A percentile compares a stretch with the other conserved stretches of the same genome.
phyloP scores from a whole-genome alignment of 257 asterid genomes.

The Fraxinus excelsior region DNA sequence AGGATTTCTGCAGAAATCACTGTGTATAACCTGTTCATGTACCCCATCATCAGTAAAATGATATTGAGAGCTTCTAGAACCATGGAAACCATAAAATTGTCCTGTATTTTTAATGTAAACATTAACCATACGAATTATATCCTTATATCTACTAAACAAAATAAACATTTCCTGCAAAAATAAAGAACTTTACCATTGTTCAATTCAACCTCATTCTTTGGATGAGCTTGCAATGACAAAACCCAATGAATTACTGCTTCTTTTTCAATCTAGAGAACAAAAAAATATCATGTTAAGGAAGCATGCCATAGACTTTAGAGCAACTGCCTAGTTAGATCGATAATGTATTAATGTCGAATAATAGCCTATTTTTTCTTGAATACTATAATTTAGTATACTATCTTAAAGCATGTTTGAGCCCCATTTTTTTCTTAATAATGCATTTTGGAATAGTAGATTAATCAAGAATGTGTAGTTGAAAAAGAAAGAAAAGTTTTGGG shows the following conservation, averaged over 20 bases:
- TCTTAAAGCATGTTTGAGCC: not conserved
- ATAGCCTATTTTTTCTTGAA: not conserved
- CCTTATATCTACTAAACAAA: constrained; percentile 12
- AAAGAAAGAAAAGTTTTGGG: too few species aligned
- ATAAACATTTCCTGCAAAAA: constrained; percentile 8
- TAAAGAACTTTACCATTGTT: constrained; percentile 60
- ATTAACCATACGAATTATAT: constrained; percentile 20
- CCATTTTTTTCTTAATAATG: too few species aligned
- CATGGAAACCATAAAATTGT: constrained; percentile 93
- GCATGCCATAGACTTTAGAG: not conserved
- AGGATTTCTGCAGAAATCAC: constrained; percentile 15
- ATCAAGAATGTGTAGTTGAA: too few species aligned
- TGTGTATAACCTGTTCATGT: constrained; percentile 30
- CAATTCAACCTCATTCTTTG: constrained; percentile 42
- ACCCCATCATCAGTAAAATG: constrained; percentile 55
- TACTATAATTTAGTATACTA: not conserved
- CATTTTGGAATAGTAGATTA: too few species aligned
- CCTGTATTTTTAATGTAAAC: constrained; percentile 44
- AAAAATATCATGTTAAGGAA: not conserved
- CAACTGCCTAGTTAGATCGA: not conserved
- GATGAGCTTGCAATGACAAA: constrained; percentile 81
- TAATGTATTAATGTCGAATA: too few species aligned
- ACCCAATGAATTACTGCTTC: constrained; percentile 80
- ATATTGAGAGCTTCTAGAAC: constrained; percentile 92
- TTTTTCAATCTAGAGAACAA: constrained; percentile 62